Base-by-base conservation (phyloP, 306 rosid genomes). In the Urtica urens region DNA sequence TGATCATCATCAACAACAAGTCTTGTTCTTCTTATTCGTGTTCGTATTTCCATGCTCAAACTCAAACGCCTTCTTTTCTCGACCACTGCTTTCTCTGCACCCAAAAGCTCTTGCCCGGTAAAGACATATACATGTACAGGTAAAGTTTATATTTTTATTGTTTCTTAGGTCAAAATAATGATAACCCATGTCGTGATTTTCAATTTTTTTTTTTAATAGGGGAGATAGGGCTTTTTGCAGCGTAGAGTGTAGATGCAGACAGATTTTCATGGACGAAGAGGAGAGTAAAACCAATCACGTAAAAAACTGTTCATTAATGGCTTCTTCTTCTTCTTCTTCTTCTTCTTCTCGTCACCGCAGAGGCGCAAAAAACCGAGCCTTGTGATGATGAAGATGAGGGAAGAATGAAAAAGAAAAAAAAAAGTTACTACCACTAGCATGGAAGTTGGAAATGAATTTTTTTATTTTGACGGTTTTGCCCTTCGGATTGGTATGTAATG, bases 71-170 rank as follows among this genome's bases (percentile, higher is more conserved):
- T 5, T 29, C 66, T 64, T 84, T 82, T 63, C 93, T 90, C 3
- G 73, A 90, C 56, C 78, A 66, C 5, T 90, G 99, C 60, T 79
- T 70, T 72, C 83, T 79, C 34, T 90, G 94, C 70, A 16, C 55
- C 34, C 76, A 71, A 49, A 85, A 59, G 21, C 76, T 90, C 49
- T 74, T 75, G 52, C 85, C 84, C 14, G 86, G 82, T 19, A 90
- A 82, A 29, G 99, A 90, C 60, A 85, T 90, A 83, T 90, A 79
- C 81, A 90, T 90, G 99, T 90, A 90, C 85, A 80, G 73, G 99
- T 90, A 46, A 67, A 88, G n/a, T 16, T 10, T 55, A 21, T 10
- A 16, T 7, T 1, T 40, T 18, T 38, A 6, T 13, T 44, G 28
- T 21, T 44, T 19, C n/a, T 27, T 33, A 43, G 11, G 42, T 45